Conservation (phyloP, 2,329 filamentous ascomycete species). For the Neopestalotiopsis rosae region DNA sequence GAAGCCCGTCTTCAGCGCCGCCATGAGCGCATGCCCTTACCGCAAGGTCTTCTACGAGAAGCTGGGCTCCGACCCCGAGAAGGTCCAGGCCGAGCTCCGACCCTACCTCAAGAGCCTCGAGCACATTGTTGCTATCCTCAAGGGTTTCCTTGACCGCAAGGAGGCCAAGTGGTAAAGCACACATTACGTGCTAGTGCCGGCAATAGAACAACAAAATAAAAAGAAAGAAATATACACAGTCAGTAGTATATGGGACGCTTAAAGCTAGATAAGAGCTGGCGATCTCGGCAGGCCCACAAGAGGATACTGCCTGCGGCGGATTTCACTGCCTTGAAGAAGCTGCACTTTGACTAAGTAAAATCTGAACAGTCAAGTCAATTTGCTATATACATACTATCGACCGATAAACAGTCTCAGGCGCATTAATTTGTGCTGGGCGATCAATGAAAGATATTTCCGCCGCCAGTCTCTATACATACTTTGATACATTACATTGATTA, state of each 20-base stretch:
- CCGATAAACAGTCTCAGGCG: background rate
- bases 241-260: background rate
- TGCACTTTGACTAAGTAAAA: background rate
- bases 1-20: conserved; percentile 90
- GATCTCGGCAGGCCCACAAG: background rate
- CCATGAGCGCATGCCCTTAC: conserved; percentile 93
- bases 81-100: conserved; percentile 68
- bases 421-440: background rate
- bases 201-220: no score
- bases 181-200: background rate
- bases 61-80: conserved; percentile 70
- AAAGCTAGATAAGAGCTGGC: background rate
- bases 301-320: background rate
- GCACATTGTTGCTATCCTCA: conserved; percentile 78
- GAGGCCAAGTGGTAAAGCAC: conserved; percentile 60
- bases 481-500: background rate
- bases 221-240: background rate
- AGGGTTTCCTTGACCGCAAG: conserved; percentile 60
- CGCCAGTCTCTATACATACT: background rate
- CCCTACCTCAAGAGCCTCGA: conserved; percentile 80
- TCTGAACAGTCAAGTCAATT: background rate
- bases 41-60: conserved; percentile 92
- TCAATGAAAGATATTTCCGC: background rate
- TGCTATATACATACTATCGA: background rate
- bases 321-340: background rate